These are phyloP conservation scores for Ustilago shanxiensis DNA, from an alignment of 1,284 basidiomycete species.

Conservation along the genomic window DNA sequence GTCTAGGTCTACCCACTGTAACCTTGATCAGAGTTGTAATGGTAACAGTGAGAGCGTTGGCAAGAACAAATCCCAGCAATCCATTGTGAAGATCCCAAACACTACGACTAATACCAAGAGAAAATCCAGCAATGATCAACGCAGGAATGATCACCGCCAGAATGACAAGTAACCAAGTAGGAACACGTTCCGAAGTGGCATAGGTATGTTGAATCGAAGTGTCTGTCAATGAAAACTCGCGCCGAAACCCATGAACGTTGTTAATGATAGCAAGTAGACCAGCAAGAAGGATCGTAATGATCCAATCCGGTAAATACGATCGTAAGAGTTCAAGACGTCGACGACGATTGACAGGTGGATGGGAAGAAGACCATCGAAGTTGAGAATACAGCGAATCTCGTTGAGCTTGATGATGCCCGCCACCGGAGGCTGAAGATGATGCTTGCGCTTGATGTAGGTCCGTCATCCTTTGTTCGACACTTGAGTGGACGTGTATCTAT, in stretches of 20 bases:
- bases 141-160: constrained; percentile 71
- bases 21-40: constrained; percentile 87
- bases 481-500: not conserved
- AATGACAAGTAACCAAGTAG: constrained; percentile 73
- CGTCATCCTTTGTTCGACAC: not conserved
- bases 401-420: not conserved
- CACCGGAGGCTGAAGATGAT: not conserved
- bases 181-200: constrained; percentile 85
- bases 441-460: not conserved
- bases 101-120: constrained; percentile 79
- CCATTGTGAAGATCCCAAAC: constrained; percentile 91
- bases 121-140: constrained; percentile 76
- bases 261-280: constrained; percentile 79
- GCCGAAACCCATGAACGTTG: constrained; percentile 81
- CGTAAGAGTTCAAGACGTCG: constrained; percentile 37
- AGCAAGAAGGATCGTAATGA: constrained; percentile 53
- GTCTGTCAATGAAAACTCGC: constrained; percentile 71
- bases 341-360: constrained; percentile 25
- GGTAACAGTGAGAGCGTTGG: constrained; percentile 80
- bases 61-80: constrained; percentile 81
- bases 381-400: constrained; percentile 44
- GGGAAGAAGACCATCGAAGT: constrained; percentile 34
- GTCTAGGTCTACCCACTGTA: constrained; percentile 84
- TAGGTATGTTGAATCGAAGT: constrained; percentile 79
- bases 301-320: constrained; percentile 62